These are phyloP conservation scores for Tinospora cordifolia DNA, from an alignment of 164 flowering plant species.

Conservation along the genomic window DNA sequence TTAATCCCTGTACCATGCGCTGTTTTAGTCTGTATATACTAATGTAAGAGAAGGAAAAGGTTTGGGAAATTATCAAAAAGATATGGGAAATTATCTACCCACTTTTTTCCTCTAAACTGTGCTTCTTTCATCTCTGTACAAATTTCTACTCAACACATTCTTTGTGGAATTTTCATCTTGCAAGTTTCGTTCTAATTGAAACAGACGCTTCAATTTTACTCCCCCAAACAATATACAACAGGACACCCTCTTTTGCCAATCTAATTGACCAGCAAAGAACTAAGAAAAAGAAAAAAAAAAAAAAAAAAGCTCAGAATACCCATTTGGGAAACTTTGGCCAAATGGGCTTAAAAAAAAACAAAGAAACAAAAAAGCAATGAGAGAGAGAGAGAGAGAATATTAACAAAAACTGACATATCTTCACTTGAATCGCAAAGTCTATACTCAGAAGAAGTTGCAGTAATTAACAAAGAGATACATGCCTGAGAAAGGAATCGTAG, in stretches of 20 bases:
- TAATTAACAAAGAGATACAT: not conserved
- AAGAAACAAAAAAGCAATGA: not conserved
- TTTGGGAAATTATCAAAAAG: too few relatives aligned
- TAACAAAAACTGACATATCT: too few relatives aligned
- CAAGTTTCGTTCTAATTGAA: not conserved
- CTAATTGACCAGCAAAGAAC: not conserved
- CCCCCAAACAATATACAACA: not conserved
- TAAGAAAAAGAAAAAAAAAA: not conserved
- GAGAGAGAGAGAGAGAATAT: too few relatives aligned
- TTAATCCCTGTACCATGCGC: too few relatives aligned
- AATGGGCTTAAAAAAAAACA: not conserved
- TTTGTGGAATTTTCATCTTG: not conserved
- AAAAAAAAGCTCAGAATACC: not conserved
- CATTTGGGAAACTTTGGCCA: not conserved
- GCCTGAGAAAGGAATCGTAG: slow-evolving; percentile 32
- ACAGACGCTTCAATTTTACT: not conserved
- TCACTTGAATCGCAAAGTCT: not conserved
- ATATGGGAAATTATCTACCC: too few relatives aligned
- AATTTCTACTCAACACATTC: too few relatives aligned
- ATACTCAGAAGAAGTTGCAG: not conserved
- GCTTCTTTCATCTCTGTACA: too few relatives aligned
- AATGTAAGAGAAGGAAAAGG: too few relatives aligned
- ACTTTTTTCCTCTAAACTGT: too few relatives aligned
- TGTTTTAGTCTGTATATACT: too few relatives aligned
- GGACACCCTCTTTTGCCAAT: not conserved